These are phyloP conservation scores for Cerioporus squamosus DNA, from an alignment of 1,284 basidiomycete genomes.

Conservation along the genomic window DNA sequence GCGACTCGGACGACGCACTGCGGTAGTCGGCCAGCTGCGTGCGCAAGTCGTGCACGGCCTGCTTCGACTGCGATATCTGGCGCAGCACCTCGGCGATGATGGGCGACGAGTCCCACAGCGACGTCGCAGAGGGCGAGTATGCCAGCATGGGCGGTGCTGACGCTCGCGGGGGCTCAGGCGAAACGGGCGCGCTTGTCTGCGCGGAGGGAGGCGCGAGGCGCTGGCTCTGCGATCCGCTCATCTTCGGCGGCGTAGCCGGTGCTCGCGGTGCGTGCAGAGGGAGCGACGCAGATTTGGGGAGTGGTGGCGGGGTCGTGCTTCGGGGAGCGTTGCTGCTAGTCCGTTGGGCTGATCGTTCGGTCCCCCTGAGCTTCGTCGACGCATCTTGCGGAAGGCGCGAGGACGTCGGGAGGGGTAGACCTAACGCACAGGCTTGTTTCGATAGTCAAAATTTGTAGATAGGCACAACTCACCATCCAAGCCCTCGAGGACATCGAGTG, in stretches of 20 bases:
- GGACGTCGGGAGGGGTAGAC: constrained; percentile 46
- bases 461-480: constrained; percentile 54
- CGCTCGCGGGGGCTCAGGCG: constrained; percentile 24
- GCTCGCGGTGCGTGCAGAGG: constrained; percentile 66
- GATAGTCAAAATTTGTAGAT: background rate
- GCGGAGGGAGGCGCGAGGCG: constrained; percentile 26
- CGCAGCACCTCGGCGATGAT: constrained; percentile 76
- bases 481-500: constrained; percentile 65
- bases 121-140: constrained; percentile 26
- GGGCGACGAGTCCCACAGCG: constrained; percentile 68
- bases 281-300: constrained; percentile 80
- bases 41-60: constrained; percentile 72
- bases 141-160: constrained; percentile 18
- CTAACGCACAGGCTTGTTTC: constrained; percentile 33
- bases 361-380: constrained; percentile 58
- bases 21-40: constrained; percentile 79
- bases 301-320: constrained; percentile 74
- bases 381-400: constrained; percentile 37
- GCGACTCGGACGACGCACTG: constrained; percentile 62
- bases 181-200: constrained; percentile 22
- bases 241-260: constrained; percentile 36
- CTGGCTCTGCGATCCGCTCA: constrained; percentile 21
- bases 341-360: constrained; percentile 56
- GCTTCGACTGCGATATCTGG: constrained; percentile 75
- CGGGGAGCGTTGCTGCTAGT: constrained; percentile 42